A percentile compares a stretch with the other conserved stretches of the same genome.
phyloP scores from a whole-genome alignment of 768 basidiomycete species.

The Podaxis sp. region DNA sequence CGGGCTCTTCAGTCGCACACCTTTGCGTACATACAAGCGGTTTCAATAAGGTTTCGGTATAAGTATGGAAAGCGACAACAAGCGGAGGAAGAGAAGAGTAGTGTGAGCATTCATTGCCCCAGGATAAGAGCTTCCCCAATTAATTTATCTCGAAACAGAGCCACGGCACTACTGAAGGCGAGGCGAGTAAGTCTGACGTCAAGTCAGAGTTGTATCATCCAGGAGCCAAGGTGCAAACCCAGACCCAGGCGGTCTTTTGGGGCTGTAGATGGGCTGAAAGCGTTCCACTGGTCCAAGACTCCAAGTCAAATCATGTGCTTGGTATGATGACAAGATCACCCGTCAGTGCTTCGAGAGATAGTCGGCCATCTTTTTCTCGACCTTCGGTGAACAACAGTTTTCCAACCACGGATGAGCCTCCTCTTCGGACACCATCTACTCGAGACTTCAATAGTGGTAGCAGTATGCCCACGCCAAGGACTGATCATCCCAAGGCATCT shows the following conservation, averaged over 20 bases:
- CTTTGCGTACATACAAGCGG: neutral
- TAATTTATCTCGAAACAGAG: neutral
- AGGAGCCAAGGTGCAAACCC: neutral
- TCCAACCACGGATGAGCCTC: neutral
- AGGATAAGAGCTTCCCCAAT: neutral
- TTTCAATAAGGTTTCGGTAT: neutral
- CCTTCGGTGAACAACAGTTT: neutral
- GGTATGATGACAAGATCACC: neutral
- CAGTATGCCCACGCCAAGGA: too few species aligned
- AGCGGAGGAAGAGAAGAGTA: neutral
- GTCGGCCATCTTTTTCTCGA: neutral
- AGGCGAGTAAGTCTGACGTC: too few species aligned
- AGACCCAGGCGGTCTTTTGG: neutral
- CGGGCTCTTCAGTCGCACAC: neutral
- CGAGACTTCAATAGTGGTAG: neutral
- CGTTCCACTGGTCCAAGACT: neutral
- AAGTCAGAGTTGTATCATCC: neutral
- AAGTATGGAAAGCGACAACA: neutral
- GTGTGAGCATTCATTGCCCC: neutral
- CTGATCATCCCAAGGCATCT: too few species aligned
- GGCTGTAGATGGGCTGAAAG: neutral
- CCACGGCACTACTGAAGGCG: neutral
- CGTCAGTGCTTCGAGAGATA: neutral
- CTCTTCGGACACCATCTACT: neutral
- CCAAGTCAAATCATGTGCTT: slow-evolving; percentile 4